Percentiles rank a stretch among this genome's conserved stretches.
These are phyloP conservation scores for Penicillium samsonianum DNA, from an alignment of 495 filamentous ascomycete species.

Conservation along the genomic window DNA sequence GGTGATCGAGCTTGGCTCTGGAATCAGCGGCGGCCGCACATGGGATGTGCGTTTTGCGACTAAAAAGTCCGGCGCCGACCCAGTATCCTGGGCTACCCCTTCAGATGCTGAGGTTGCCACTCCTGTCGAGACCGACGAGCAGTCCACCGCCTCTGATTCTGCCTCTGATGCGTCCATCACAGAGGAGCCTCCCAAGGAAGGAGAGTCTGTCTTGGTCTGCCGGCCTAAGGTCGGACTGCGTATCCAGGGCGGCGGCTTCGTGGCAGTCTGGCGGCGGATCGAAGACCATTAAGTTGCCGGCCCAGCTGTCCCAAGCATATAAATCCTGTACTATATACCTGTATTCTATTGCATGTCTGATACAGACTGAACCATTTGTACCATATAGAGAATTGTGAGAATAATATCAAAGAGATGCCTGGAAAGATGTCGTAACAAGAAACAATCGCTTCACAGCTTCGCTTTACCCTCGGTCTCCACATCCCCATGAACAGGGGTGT, in stretches of 20 bases:
- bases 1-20: constrained; percentile 64
- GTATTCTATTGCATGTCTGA: constrained; percentile 15
- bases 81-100: constrained; percentile 36
- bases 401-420: constrained; percentile 2
- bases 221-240: constrained; percentile 65
- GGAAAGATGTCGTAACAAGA: neutral
- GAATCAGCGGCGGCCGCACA: constrained; percentile 55
- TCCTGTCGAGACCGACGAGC: constrained; percentile 17
- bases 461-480: constrained; percentile 1
- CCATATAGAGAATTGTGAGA: constrained; percentile 11
- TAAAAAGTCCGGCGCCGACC: constrained; percentile 47
- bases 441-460: constrained; percentile 17
- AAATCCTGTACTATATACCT: neutral
- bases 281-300: constrained; percentile 32
- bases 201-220: constrained; percentile 62
- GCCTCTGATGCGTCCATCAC: constrained; percentile 5
- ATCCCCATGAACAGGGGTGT: neutral
- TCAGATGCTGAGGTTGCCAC: constrained; percentile 18
- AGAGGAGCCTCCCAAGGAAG: constrained; percentile 25
- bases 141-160: neutral
- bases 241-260: constrained; percentile 69
- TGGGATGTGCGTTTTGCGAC: constrained; percentile 66
- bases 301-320: neutral
- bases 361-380: constrained; percentile 15
- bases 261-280: constrained; percentile 63